These are phyloP conservation scores for Apiotrichum laibachii DNA, from an alignment of 1,284 basidiomycete species.

Conservation along the genomic window DNA sequence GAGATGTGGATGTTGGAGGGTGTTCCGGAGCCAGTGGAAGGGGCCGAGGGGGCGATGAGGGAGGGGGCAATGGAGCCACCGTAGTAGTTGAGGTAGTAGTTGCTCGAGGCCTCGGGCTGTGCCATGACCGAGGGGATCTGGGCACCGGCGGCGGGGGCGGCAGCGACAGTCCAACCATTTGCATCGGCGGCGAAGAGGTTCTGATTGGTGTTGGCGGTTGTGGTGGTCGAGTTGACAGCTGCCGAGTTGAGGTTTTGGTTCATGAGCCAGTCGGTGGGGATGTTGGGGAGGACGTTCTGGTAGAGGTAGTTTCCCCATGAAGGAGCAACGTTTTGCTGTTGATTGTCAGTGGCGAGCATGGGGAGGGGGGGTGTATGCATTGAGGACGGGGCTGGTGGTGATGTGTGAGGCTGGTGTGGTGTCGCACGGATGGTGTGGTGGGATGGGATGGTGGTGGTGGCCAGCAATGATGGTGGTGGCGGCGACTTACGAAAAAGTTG, in stretches of 20 bases:
- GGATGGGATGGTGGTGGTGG: background rate
- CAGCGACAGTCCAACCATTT: slow-evolving; percentile 3
- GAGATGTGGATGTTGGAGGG: slow-evolving; percentile 16
- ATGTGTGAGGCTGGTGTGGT: background rate
- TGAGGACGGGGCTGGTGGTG: background rate
- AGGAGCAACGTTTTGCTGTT: slow-evolving; percentile 26
- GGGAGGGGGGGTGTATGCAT: background rate
- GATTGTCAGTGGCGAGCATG: slow-evolving; percentile 3
- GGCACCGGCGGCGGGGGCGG: background rate
- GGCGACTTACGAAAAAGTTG: slow-evolving; percentile 14
- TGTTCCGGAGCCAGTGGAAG: slow-evolving; percentile 1
- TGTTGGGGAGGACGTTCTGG: slow-evolving; percentile 39
- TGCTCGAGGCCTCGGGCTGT: slow-evolving; percentile 14
- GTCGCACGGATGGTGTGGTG: background rate
- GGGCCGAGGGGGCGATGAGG: slow-evolving; percentile 21
- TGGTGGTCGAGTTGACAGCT: slow-evolving; percentile 15
- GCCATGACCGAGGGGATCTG: slow-evolving; percentile 6
- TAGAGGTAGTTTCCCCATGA: slow-evolving; percentile 48
- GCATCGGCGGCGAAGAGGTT: slow-evolving; percentile 23
- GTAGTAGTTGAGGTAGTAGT: slow-evolving; percentile 18
- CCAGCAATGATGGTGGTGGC: background rate
- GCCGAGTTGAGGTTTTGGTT: slow-evolving; percentile 22
- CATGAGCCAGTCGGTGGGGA: slow-evolving; percentile 27
- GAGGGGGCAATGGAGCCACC: slow-evolving; percentile 33
- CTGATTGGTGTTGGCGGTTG: slow-evolving; percentile 4